Evolutionary conservation across 139 green algal genomes (phyloP).

Genomic region (Chlorella vulgaris): DNA sequence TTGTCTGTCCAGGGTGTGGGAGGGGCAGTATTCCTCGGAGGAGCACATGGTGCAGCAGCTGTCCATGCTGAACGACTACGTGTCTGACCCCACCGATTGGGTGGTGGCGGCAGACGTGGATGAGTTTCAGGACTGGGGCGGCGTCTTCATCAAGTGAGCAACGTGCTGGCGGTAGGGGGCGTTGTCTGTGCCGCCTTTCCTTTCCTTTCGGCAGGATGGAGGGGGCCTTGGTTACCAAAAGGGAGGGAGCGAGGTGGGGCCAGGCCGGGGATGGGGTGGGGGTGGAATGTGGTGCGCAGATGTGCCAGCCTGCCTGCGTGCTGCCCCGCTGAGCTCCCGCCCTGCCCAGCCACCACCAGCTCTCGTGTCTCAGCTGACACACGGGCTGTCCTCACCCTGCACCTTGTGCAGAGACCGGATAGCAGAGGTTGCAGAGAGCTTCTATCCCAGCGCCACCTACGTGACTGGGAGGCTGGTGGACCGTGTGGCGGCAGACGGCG

Average conservation of each 20-base stretch:
- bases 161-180: too few species aligned
- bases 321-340: too few species aligned
- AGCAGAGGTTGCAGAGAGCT: background rate
- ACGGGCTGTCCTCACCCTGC: too few species aligned
- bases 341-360: too few species aligned
- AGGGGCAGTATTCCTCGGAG: conserved; percentile 41
- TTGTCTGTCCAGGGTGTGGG: conserved; percentile 41
- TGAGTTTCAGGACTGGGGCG: conserved; percentile 52
- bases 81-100: conserved; percentile 51
- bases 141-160: conserved; percentile 34
- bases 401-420: conserved; percentile 11
- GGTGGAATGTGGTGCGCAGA: too few species aligned
- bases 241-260: too few species aligned
- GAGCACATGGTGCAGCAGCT: conserved; percentile 39
- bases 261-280: too few species aligned
- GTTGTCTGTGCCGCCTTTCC: background rate
- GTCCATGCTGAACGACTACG: conserved; percentile 41
- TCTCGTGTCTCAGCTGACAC: too few species aligned
- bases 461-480: conserved; percentile 43
- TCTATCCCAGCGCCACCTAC: conserved; percentile 16
- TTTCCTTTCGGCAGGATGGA: background rate
- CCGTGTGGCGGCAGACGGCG: conserved; percentile 33
- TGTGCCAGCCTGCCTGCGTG: too few species aligned
- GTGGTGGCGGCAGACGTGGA: conserved; percentile 54
- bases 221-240: too few species aligned